Percentiles rank a stretch among this genome's conserved stretches.
Evolutionary conservation across 1,284 basidiomycete species (phyloP).

Genomic region (Pseudozyma pruni): DNA sequence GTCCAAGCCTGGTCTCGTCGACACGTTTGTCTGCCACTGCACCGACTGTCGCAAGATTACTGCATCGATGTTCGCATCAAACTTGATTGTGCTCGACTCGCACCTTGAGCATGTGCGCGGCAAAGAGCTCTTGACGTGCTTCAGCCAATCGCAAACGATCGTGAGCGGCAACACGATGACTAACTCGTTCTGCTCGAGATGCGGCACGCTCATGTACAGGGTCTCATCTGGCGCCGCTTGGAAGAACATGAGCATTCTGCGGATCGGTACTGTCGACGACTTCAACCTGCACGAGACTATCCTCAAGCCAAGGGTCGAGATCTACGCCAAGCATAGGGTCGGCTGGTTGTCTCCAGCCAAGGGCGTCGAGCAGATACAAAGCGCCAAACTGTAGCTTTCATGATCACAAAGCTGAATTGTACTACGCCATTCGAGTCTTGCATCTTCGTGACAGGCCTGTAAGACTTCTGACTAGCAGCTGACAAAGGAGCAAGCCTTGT

Average conservation of each 20-base stretch:
- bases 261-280: conserved; percentile 68
- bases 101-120: conserved; percentile 63
- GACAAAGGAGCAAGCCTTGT: no score
- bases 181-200: conserved; percentile 68
- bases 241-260: conserved; percentile 55
- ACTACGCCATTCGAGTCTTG: no score
- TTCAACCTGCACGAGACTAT: conserved; percentile 60
- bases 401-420: no score
- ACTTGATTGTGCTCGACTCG: conserved; percentile 60
- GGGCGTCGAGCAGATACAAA: no score
- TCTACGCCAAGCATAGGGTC: conserved; percentile 60
- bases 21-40: conserved; percentile 67
- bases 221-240: conserved; percentile 27
- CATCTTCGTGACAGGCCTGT: no score
- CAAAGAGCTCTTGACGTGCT: conserved; percentile 58
- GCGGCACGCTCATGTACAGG: conserved; percentile 68
- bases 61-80: conserved; percentile 67
- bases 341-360: conserved; percentile 38
- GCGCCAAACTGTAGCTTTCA: no score
- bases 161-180: conserved; percentile 60
- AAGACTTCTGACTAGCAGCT: no score
- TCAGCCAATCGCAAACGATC: conserved; percentile 52
- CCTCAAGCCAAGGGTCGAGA: conserved; percentile 64
- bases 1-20: conserved; percentile 53
- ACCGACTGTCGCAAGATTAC: conserved; percentile 68